Base-by-base conservation (phyloP, 2,329 filamentous ascomycete genomes). In the Neobulgaria alba region DNA sequence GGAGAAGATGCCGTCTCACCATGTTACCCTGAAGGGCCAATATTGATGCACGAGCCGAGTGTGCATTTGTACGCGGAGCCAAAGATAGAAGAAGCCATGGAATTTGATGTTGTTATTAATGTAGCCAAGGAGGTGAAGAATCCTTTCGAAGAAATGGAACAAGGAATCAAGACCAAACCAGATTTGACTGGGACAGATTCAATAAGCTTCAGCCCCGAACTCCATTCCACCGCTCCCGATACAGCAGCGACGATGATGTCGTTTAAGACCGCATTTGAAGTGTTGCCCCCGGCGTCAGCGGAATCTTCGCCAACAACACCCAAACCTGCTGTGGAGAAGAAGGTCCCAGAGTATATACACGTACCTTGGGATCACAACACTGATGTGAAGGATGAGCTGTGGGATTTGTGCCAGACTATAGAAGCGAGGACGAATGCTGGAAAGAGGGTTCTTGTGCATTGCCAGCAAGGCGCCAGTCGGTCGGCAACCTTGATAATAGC, bases 311-410 rank as follows among this genome's bases (percentile, higher is more conserved):
- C 76, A 4, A 77, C 75, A 1, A 76, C 73, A 0, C 75, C 77
- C 3, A 78, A 73, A 57, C 70, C 75, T 10, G 63, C 61, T 30
- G 45, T 60, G 4, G 59, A 60, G 2, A 61, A 61, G 29, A 72
- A 67, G 37, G 64, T 75, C 33, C 85, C 85, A 1, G 85, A 93
- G 59, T 93, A 93, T 54, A 85, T 92, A 12, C 85, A 93, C 58
- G 81, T 92, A 54, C 82, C 78, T 1, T 92, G 85, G 85, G 85
- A 92, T 46, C 85, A 92, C 64, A 89, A 90, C 62, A 90, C 85
- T 0, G 83, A 92, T 45, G 90, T 93, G 51, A 78, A 85, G 1
- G 75, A 77, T 4, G 85, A 92, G 58, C 65, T 92, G 15, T 78
- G 85, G 68, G 69, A 68, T 34, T 68, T 93, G 10, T 88, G 86